phyloP scores from a whole-genome alignment of 148 eudicot species.

The Diospyros lotus region DNA sequence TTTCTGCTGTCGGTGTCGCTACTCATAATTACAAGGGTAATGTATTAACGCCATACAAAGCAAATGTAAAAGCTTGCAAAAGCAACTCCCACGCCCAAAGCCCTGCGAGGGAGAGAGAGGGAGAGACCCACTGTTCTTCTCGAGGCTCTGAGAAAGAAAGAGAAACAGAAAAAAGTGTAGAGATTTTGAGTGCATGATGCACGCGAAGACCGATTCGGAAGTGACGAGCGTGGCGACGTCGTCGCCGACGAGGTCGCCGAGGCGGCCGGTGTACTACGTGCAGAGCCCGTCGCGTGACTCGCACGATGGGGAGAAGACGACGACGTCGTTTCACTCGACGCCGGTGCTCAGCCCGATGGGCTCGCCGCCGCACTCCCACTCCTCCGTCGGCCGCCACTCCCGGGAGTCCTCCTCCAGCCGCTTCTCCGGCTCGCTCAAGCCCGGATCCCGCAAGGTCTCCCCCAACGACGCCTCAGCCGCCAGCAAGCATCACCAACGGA shows the following conservation, averaged over 20 bases:
- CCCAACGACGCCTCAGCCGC: conserved; percentile 16
- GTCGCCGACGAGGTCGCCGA: conserved; percentile 57
- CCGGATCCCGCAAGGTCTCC: conserved; percentile 31
- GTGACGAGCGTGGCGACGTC: conserved; percentile 65
- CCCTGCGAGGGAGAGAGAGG: too few species aligned
- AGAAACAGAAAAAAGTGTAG: too few species aligned
- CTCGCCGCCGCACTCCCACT: conserved; percentile 36
- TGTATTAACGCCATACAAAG: too few species aligned
- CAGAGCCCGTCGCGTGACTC: conserved; percentile 91
- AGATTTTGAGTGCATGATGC: conserved; percentile 24
- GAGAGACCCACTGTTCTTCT: too few species aligned
- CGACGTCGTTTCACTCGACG: conserved; percentile 74
- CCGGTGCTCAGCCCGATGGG: conserved; percentile 78
- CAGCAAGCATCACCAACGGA: conserved; percentile 11
- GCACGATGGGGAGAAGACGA: conserved; percentile 76
- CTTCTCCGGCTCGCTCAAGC: conserved; percentile 66
- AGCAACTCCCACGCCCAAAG: too few species aligned
- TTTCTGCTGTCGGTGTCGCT: too few species aligned
- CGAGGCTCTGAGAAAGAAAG: too few species aligned
- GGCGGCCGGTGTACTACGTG: conserved; percentile 72
- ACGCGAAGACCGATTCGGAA: conserved; percentile 80
- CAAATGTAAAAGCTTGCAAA: too few species aligned
- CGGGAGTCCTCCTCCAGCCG: conserved; percentile 81
- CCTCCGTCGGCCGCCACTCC: conserved; percentile 52
- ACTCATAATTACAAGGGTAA: too few species aligned